Base-by-base conservation (phyloP, 1,139 yeast genomes). In the Suhomyces yuchorum region DNA sequence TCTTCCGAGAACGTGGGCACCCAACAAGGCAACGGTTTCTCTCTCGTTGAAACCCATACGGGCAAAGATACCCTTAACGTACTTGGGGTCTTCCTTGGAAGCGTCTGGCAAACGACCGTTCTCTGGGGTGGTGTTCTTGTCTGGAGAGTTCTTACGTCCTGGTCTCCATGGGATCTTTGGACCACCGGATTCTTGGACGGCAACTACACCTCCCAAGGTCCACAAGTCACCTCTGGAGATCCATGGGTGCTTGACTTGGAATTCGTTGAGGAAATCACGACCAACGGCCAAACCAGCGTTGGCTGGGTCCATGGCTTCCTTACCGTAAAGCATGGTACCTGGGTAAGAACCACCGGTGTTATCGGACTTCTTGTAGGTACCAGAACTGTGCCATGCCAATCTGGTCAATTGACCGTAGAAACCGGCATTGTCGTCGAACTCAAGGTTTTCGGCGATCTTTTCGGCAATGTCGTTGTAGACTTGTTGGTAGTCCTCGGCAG, bases 131-230 rank as follows among this genome's bases (percentile, higher is more conserved):
- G 67, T 62, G 14, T 24, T 17, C 40, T 65, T 67, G 39, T 67
- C 77, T n/a, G 62, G 65, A 42, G 68, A 59, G 62, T 87, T 87
- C 43, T 68, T 67, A 65, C 97, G 80, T 49, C 97, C 96, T 20
- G 93, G 81, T 73, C 95, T 83, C 96, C 96, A 90, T 48, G 82
- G 78, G 58, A 90, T 78, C 63, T 84, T 85, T 50, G 97, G 97
- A 14, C 97, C 97, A 47, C 85, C 85, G 67, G 86, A 66, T 68
- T 89, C 97, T 71, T 91, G 97, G 48, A 91, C 75, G 9, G 92
- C 96, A 48, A 74, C 81, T 47, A 90, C 96, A 56, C 97, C 97
- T 43, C 85, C 95, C 39, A 91, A 73, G 19, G 97, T 89, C 80
- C 87, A 89, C 62, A 91, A 78, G 67, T 91, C 97, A 61, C 97